Evolutionary conservation across 345 rosid species (phyloP), one percentile per base, ranked within the genome.

Genomic region (Noccaea bulbosa): DNA sequence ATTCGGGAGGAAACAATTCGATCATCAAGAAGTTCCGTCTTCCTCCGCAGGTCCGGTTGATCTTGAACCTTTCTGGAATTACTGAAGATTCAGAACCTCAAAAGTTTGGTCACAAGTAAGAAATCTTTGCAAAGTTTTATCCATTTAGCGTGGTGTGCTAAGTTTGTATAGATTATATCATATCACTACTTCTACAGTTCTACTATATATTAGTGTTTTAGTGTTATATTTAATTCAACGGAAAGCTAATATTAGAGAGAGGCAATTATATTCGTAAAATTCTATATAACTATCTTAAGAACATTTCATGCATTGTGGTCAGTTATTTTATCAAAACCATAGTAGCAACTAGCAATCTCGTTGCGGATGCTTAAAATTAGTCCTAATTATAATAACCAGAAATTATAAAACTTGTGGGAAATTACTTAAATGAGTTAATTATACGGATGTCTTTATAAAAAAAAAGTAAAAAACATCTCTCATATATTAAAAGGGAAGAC

Each of bases 21-120:
- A 83, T 20, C 81, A 79, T 58, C 90, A 72, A 34, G 84, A 77
- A 22, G 85, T 62, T 5, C 89, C 80, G 0, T 65, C 90, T 45
- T 47, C 86, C 51, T 82, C 87, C 9, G 55, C 82, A 1, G 79
- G 65, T 46, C 77, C 84, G 8, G 53, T 74, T 62, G 87, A 83
- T 60, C 77, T 86, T 63, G 89, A 82, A 55, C 74, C 79, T 70
- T 71, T 91, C 41, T 89, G 96, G 97, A 86, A 65, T 76, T 88
- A 80, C 76, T 88, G 82, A 82, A 67, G 43, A 54, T 39, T 39
- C 17, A 54, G 4, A 54, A 45, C 11, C 41, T 48, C 30, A 39
- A 35, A 38, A 46, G 41, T 44, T 11, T 59, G 58, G 65, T 55
- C 52, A 69, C 17, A 55, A 54, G 60, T 62, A 53, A 40, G 53